phyloP scores from a whole-genome alignment of 805 yeast genomes.

The Cyberlindnera xishuangbannaensis region DNA sequence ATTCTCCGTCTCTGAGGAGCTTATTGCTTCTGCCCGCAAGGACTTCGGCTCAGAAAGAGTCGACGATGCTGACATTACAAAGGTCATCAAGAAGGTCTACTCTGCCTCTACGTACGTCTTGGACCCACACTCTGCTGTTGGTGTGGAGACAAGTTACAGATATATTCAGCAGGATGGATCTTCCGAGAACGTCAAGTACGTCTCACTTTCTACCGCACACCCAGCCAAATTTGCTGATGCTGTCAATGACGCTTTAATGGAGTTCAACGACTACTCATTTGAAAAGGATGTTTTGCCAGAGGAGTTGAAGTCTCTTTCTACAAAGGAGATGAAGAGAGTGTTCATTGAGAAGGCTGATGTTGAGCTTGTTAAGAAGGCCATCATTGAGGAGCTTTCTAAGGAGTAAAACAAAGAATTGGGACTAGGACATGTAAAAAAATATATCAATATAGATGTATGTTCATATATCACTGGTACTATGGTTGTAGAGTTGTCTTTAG shows the following conservation, averaged over 20 bases:
- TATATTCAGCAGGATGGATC: slow-evolving; percentile 43
- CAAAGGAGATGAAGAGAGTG: slow-evolving; percentile 68
- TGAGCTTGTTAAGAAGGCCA: slow-evolving; percentile 67
- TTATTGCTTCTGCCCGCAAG: slow-evolving; percentile 57
- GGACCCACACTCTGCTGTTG: slow-evolving; percentile 97
- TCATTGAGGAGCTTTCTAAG: slow-evolving; percentile 58
- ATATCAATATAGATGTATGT: background rate
- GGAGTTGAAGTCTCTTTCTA: slow-evolving; percentile 68
- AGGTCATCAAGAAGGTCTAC: slow-evolving; percentile 70
- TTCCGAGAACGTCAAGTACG: slow-evolving; percentile 38
- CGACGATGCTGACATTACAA: slow-evolving; percentile 69
- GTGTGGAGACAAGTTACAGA: slow-evolving; percentile 72
- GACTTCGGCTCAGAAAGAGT: slow-evolving; percentile 80
- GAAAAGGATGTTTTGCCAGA: slow-evolving; percentile 85
- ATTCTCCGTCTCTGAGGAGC: slow-evolving; percentile 61
- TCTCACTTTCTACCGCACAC: slow-evolving; percentile 94
- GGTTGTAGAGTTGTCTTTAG: background rate
- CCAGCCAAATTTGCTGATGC: slow-evolving; percentile 99
- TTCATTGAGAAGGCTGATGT: slow-evolving; percentile 67
- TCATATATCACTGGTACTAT: background rate
- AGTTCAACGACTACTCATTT: slow-evolving; percentile 70
- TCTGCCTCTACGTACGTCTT: slow-evolving; percentile 64
- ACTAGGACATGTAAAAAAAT: slow-evolving; percentile 7
- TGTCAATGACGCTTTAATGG: slow-evolving; percentile 71
- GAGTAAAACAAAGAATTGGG: too few species aligned